These are phyloP conservation scores for Corylus heterophylla DNA, from an alignment of 306 rosid genomes.

Conservation along the genomic window DNA sequence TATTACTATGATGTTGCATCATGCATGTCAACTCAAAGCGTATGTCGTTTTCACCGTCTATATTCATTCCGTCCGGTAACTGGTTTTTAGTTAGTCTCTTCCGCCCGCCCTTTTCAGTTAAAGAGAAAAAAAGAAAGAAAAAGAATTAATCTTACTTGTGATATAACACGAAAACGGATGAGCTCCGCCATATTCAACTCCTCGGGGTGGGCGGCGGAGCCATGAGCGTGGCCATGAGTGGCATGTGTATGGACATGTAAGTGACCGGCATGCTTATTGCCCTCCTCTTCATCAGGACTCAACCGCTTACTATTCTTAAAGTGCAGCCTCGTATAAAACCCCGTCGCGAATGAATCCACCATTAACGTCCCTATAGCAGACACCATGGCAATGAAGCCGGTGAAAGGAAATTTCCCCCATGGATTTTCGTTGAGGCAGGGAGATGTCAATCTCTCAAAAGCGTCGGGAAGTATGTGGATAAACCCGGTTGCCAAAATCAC, in stretches of 20 bases:
- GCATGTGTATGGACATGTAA: conserved; percentile 93
- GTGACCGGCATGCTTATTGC: conserved; percentile 57
- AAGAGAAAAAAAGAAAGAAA: not conserved
- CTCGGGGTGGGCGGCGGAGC: conserved; percentile 43
- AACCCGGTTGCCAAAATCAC: conserved; percentile 68
- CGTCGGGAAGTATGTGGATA: conserved; percentile 72
- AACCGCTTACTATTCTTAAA: conserved; percentile 44
- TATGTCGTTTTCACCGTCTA: no score
- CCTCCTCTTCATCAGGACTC: conserved; percentile 45
- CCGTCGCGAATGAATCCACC: conserved; percentile 64
- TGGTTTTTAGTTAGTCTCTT: no score
- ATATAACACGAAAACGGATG: conserved; percentile 66
- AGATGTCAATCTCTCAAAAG: conserved; percentile 52
- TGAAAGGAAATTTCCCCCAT: conserved; percentile 59
- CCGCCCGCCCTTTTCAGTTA: no score
- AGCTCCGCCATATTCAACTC: conserved; percentile 39
- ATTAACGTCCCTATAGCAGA: conserved; percentile 63
- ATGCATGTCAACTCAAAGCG: no score
- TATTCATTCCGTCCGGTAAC: no score
- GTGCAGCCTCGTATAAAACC: conserved; percentile 56
- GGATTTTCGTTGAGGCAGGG: conserved; percentile 52
- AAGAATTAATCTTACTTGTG: conserved; percentile 55
- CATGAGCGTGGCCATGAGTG: conserved; percentile 94
- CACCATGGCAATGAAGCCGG: conserved; percentile 67
- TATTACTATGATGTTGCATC: no score